Evolutionary conservation across 169 alveolate species (phyloP).

Genomic region (Toxoplasma gondii): DNA sequence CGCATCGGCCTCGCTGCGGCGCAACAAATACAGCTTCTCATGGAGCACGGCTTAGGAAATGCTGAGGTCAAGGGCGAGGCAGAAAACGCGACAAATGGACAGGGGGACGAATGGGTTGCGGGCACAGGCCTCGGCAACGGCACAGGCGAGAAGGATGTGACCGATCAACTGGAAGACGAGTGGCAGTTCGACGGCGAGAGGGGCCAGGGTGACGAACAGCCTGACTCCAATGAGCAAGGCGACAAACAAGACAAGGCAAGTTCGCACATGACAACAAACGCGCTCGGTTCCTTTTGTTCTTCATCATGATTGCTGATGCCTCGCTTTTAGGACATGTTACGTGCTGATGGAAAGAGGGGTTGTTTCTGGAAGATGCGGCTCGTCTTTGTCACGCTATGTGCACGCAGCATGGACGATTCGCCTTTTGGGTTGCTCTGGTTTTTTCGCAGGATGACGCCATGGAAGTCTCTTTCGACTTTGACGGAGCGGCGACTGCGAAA

Average conservation of each 20-base stretch:
- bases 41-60: conserved; percentile 55
- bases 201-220: background rate
- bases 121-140: conserved; percentile 69
- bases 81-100: conserved; percentile 23
- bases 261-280: background rate
- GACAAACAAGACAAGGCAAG: background rate
- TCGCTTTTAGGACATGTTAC: background rate
- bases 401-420: background rate
- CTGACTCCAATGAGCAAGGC: background rate
- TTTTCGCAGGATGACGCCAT: conserved; percentile 59
- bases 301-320: background rate
- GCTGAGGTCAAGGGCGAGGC: conserved; percentile 19
- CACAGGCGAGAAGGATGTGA: conserved; percentile 48
- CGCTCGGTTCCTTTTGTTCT: too few species aligned
- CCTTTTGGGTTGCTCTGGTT: background rate
- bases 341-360: background rate
- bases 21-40: conserved; percentile 53
- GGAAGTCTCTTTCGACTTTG: conserved; percentile 68
- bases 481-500: conserved; percentile 38
- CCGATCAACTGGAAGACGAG: conserved; percentile 55
- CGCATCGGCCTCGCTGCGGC: conserved; percentile 48
- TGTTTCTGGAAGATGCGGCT: background rate
- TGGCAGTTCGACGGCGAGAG: conserved; percentile 61
- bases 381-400: background rate
- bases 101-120: conserved; percentile 56